Percentiles rank a stretch among this genome's conserved stretches.
phyloP scores from a whole-genome alignment of 2,329 filamentous ascomycete genomes.

The Penicillium freii region DNA sequence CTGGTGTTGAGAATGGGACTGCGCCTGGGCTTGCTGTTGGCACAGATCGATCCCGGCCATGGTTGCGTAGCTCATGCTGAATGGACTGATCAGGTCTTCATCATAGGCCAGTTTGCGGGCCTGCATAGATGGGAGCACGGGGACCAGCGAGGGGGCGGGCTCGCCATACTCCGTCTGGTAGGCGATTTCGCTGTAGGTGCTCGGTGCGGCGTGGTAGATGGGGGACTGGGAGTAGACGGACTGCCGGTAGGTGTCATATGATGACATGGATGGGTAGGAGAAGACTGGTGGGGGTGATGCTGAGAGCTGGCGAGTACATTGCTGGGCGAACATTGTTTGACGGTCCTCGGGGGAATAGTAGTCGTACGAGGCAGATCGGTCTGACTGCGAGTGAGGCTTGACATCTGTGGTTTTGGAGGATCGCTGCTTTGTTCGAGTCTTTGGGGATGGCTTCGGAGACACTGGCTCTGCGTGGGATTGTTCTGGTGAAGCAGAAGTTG shows the following conservation, averaged over 20 bases:
- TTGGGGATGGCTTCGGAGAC: constrained; percentile 26
- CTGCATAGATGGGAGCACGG: constrained; percentile 49
- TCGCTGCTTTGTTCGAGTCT: constrained; percentile 29
- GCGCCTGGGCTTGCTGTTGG: constrained; percentile 28
- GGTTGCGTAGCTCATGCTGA: constrained; percentile 60
- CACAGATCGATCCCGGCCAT: constrained; percentile 57
- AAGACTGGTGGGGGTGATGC: constrained; percentile 58
- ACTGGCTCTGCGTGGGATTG: constrained; percentile 56
- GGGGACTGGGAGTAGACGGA: constrained; percentile 35
- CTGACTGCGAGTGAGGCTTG: constrained; percentile 23
- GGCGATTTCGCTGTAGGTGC: constrained; percentile 34
- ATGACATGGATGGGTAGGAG: constrained; percentile 51
- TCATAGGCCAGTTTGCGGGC: constrained; percentile 52
- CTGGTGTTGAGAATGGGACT: constrained; percentile 34
- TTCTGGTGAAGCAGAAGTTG: constrained; percentile 61
- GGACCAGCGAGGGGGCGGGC: constrained; percentile 45
- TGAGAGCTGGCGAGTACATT: constrained; percentile 59
- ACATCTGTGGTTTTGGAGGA: constrained; percentile 29
- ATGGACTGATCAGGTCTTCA: constrained; percentile 57
- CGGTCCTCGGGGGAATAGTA: constrained; percentile 48
- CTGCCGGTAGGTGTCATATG: constrained; percentile 44
- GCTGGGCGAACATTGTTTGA: constrained; percentile 54
- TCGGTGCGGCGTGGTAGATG: constrained; percentile 35
- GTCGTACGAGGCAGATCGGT: constrained; percentile 38
- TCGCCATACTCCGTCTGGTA: constrained; percentile 43